Percentiles rank a stretch among this genome's conserved stretches.
Evolutionary conservation across 805 yeast species (phyloP).

Genomic region (Schwanniomyces sp.): DNA sequence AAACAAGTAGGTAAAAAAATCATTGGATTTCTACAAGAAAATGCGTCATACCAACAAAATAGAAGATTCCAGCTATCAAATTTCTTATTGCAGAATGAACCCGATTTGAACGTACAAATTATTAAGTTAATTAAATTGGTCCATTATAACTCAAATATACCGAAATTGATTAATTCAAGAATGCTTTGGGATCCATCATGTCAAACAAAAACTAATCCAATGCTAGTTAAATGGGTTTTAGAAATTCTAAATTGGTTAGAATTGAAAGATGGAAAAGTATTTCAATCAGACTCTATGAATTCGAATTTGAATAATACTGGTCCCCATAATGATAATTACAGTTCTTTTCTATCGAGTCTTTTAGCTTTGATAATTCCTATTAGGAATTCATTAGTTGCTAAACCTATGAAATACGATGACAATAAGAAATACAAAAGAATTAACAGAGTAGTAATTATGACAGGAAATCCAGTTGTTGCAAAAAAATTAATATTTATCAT

Average conservation of each 20-base stretch:
- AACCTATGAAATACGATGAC: slow-evolving; percentile 28
- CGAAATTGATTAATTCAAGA: slow-evolving; percentile 44
- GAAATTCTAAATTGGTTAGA: slow-evolving; percentile 56
- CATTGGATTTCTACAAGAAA: slow-evolving; percentile 19
- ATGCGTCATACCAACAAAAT: slow-evolving; percentile 25
- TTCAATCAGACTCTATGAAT: slow-evolving; percentile 5
- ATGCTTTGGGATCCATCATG: slow-evolving; percentile 32
- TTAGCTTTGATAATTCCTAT: slow-evolving; percentile 46
- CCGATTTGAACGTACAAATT: slow-evolving; percentile 41
- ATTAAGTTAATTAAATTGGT: slow-evolving; percentile 36
- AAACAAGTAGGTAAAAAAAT: slow-evolving; percentile 38
- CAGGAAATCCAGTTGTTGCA: slow-evolving; percentile 60
- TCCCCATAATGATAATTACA: slow-evolving; percentile 7
- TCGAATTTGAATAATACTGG: slow-evolving; percentile 9
- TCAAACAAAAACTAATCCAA: slow-evolving; percentile 24
- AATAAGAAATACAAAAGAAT: slow-evolving; percentile 25
- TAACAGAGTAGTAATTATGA: slow-evolving; percentile 55
- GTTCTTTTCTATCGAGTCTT: slow-evolving; percentile 48
- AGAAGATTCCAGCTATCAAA: slow-evolving; percentile 38
- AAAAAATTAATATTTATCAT: slow-evolving; percentile 56
- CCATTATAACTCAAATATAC: slow-evolving; percentile 42
- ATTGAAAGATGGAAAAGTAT: slow-evolving; percentile 45
- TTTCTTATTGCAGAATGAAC: slow-evolving; percentile 41
- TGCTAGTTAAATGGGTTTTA: slow-evolving; percentile 50
- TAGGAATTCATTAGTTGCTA: slow-evolving; percentile 30